Conservation (phyloP, 345 rosid genomes). For the Lagerstroemia speciosa region DNA sequence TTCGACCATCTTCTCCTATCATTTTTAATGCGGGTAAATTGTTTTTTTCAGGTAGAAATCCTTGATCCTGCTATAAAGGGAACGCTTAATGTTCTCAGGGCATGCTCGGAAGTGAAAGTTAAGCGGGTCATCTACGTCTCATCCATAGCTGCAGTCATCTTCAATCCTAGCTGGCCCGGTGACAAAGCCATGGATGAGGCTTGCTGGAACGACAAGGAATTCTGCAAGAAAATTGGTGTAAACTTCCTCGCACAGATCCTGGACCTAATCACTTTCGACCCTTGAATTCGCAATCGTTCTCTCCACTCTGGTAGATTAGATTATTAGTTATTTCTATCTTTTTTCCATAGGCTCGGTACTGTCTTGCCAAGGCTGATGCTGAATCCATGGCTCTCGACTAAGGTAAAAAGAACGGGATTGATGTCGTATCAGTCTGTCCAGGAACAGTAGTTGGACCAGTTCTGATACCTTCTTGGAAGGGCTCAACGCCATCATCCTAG, state of each 20-base stretch:
- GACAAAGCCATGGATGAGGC: slow-evolving; percentile 20
- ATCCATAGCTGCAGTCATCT: slow-evolving; percentile 12
- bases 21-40: too few species aligned
- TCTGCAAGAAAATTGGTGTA: slow-evolving; percentile 14
- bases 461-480: too few species aligned
- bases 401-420: slow-evolving; percentile 40
- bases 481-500: too few species aligned
- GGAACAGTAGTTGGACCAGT: too few species aligned
- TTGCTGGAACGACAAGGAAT: slow-evolving; percentile 27
- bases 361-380: slow-evolving; percentile 56
- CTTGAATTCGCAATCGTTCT: too few species aligned
- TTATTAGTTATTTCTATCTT: background rate
- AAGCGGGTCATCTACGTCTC: slow-evolving; percentile 21
- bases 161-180: slow-evolving; percentile 23
- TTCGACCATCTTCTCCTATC: too few species aligned
- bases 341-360: slow-evolving; percentile 48
- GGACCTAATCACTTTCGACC: background rate
- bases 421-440: slow-evolving; percentile 51
- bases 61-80: slow-evolving; percentile 24
- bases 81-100: slow-evolving; percentile 21
- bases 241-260: background rate
- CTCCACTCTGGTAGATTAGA: too few species aligned
- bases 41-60: slow-evolving; percentile 17
- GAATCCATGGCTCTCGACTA: slow-evolving; percentile 53
- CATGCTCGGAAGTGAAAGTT: slow-evolving; percentile 18